Evolutionary conservation across 371 early-diverging fungal genomes (phyloP), one percentile per base, ranked within the genome.

Genomic region (Zychaea mexicana): DNA sequence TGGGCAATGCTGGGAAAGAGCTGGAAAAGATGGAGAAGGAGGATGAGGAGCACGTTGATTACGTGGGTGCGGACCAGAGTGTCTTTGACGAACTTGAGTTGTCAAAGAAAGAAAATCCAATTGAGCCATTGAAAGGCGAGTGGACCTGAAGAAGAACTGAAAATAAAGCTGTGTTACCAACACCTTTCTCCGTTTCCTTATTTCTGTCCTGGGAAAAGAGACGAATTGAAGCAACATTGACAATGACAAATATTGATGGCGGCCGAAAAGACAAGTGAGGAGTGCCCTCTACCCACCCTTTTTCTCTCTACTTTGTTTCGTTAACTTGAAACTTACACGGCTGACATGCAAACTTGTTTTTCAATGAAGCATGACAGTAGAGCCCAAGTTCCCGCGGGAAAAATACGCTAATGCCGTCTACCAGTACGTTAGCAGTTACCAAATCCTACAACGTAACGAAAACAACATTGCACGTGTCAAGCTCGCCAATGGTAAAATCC

Each of bases 381-480:
- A 9, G 38, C 38, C 49, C 2, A 22, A 22, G 49, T 49, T 49
- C 24, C 22, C 49, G 8, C 21, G 24, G 24, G 22, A 0, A 49
- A 22, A 22, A 0, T 49, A 24, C 26, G 9, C 19, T 19, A 13
- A 49, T 2, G 2, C 13, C 13, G n/a, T 49, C 21, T 49, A 49
- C 22, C 22, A 49, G 24, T 22, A 49, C n/a, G 69, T 76, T 8
- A 38, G 27, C 2, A 64, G 57, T 32, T 70, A 57, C 21, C 81
- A 81, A 61, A 62, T 81, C 0, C 66, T 81, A 13, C 81, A 81
- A 54, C 65, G 81, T 8, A 60, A 73, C 39, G n/a, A 19, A 2
- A 62, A 55, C 24, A 64, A 73, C 49, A 60, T 55, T 2, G 74
- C 74, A 2, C 33, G 13, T 1, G 70, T 75, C 3, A 30, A 60